Percentiles rank a stretch among this genome's conserved stretches.
Evolutionary conservation across 331 rosid genomes (phyloP).

Genomic region (Saraca asoca): DNA sequence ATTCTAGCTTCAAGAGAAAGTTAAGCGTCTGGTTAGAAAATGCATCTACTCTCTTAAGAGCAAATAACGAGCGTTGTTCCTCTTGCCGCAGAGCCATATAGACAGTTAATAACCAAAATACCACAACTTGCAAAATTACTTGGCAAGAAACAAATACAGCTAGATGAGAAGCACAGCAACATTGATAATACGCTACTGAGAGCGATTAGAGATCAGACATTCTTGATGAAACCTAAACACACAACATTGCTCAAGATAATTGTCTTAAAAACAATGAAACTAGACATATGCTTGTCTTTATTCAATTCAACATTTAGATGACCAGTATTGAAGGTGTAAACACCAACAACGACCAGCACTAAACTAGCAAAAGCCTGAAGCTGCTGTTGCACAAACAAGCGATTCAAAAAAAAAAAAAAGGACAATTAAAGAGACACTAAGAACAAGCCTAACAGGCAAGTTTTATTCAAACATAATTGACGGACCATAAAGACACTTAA

Average conservation of each 20-base stretch:
- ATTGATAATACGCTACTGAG: too few relatives aligned
- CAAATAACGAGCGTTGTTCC: too few relatives aligned
- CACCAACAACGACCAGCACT: background rate
- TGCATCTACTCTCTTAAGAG: too few relatives aligned
- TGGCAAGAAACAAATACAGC: too few relatives aligned
- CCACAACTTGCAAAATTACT: too few relatives aligned
- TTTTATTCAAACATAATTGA: constrained; percentile 9
- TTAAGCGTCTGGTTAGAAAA: too few relatives aligned
- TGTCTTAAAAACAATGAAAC: too few relatives aligned
- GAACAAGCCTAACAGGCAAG: constrained; percentile 16
- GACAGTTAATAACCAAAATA: too few relatives aligned
- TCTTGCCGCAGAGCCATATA: too few relatives aligned
- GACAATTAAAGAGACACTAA: background rate
- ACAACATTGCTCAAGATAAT: background rate
- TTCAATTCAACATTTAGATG: background rate
- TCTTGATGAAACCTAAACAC: background rate
- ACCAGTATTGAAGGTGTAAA: background rate
- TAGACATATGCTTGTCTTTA: background rate
- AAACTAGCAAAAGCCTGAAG: background rate
- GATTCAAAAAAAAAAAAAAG: background rate
- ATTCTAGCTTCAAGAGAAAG: too few relatives aligned
- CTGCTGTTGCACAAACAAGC: background rate
- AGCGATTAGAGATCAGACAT: too few relatives aligned
- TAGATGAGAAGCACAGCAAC: too few relatives aligned
- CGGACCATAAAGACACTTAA: background rate